These are phyloP conservation scores for Filosporella fistucella DNA, from an alignment of 495 filamentous ascomycete species.

Conservation along the genomic window DNA sequence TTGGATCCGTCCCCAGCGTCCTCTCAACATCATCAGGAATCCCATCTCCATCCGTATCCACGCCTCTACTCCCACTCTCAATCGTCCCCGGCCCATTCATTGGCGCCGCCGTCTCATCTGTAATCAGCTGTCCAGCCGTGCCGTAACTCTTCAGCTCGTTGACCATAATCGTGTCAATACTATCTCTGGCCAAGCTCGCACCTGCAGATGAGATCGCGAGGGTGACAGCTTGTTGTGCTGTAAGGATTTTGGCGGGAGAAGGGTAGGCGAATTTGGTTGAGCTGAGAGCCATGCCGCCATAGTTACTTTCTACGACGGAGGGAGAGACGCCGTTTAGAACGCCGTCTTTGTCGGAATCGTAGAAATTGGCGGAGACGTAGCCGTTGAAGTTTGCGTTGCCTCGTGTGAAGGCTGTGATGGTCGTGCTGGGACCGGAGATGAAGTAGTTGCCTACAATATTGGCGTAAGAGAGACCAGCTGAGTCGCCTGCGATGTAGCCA, in stretches of 20 bases:
- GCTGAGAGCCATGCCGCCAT: constrained; percentile 1
- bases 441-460: constrained; percentile 41
- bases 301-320: constrained; percentile 16
- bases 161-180: constrained; percentile 19
- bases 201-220: constrained; percentile 20
- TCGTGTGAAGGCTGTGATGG: constrained; percentile 7
- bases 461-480: constrained; percentile 28
- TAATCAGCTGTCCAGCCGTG: no score
- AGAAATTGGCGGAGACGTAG: constrained; percentile 32
- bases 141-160: constrained; percentile 14
- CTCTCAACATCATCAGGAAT: no score
- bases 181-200: constrained; percentile 18
- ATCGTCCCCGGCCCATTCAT: no score
- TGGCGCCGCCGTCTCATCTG: no score
- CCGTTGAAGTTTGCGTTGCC: constrained; percentile 19
- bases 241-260: no score
- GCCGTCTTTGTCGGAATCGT: constrained; percentile 32
- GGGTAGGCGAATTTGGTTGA: no score
- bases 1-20: no score
- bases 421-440: constrained; percentile 35
- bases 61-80: no score
- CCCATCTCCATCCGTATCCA: no score
- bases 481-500: constrained; percentile 35
- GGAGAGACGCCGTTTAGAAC: constrained; percentile 21
- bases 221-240: constrained; percentile 16